Evolutionary conservation across 441 rosid species (phyloP), one percentile per base, ranked within the genome.

Genomic region (Croton laevigatus): DNA sequence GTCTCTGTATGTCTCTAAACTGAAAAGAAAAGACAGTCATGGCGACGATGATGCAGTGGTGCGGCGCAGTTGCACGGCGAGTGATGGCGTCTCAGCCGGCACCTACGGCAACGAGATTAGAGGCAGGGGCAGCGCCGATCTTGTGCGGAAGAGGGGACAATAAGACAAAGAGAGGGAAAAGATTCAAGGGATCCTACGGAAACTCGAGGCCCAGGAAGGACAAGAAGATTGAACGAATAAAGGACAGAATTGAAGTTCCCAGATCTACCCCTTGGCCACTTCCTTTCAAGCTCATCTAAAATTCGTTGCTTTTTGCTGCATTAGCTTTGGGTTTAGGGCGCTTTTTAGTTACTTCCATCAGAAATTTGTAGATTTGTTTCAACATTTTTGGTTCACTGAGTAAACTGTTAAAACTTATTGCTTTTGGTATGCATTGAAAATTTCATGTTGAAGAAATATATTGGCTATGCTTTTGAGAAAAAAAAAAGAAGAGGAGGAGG

Each of bases 261-360:
- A 89, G 95, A 86, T 93, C 98, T 51, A 95, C 97, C 67, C 97
- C 98, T 58, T 95, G 98, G 97, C 99, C 98, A 79, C 97, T 93
- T 34, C 97, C 97, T 75, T 95, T 95, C 87, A 95, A 91, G 87
- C 92, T 95, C 84, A 89, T 93, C 69, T 95, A 79, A 86, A 53
- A 20, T 57, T 45, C 58, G n/a, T 14, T 10, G 37, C 10, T 22
- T 65, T 6, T 9, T n/a, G n/a, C 27, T 68, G 5, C 16, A 42
- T 4, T 37, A 60, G 36, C 36, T 20, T 60, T 61, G 40, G 14
- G n/a, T 37, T 62, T 58, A 58, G 62, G 40, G 12, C 19, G 48
- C 20, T 40, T 17, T 49, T 14, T 17, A 27, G 54, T 49, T 13
- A 22, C 36, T 55, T 57, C 37, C 37, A 23, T 27, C 17, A 27